Percentiles rank a stretch among this genome's conserved stretches.
Evolutionary conservation across 2,329 filamentous ascomycete genomes (phyloP).

Genomic region (Aspergillus latus): DNA sequence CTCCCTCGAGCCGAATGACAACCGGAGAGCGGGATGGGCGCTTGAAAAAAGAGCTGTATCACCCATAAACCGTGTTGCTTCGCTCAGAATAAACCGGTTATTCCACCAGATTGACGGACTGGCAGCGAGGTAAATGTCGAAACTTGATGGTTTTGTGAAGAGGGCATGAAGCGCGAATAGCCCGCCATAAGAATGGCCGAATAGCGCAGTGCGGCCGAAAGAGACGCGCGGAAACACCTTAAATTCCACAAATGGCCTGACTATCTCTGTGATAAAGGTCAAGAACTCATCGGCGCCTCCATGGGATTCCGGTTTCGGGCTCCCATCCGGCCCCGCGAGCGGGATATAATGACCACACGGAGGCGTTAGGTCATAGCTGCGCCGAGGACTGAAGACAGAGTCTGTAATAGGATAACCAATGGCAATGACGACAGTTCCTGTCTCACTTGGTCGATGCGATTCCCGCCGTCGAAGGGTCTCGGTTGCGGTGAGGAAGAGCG

Average conservation of each 20-base stretch:
- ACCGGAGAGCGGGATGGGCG: too few relatives aligned
- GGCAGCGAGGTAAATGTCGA: conserved; percentile 48
- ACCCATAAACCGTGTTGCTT: too few relatives aligned
- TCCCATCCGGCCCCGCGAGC: conserved; percentile 28
- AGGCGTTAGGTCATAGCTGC: conserved; percentile 24
- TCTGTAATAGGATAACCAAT: conserved; percentile 26
- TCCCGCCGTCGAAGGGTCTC: conserved; percentile 25
- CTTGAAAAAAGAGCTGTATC: too few relatives aligned
- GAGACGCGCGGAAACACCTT: conserved; percentile 32
- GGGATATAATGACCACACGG: conserved; percentile 22
- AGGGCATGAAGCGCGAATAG: conserved; percentile 50
- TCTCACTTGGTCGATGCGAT: conserved; percentile 14
- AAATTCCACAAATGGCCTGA: conserved; percentile 32
- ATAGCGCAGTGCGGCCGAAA: conserved; percentile 45
- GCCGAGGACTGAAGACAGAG: conserved; percentile 23
- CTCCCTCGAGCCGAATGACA: too few relatives aligned
- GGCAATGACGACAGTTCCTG: conserved; percentile 26
- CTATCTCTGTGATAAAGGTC: conserved; percentile 43
- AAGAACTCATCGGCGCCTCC: conserved; percentile 51
- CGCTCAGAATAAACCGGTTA: too few relatives aligned
- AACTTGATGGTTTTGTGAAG: conserved; percentile 42
- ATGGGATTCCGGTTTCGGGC: conserved; percentile 20
- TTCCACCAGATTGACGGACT: conserved; percentile 47
- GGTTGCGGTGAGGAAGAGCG: conserved; percentile 28
- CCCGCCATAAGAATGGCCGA: conserved; percentile 53